Evolutionary conservation across 192 early-diverging fungal genomes (phyloP).

Genomic region (Phycomyces blakesleeanus): DNA sequence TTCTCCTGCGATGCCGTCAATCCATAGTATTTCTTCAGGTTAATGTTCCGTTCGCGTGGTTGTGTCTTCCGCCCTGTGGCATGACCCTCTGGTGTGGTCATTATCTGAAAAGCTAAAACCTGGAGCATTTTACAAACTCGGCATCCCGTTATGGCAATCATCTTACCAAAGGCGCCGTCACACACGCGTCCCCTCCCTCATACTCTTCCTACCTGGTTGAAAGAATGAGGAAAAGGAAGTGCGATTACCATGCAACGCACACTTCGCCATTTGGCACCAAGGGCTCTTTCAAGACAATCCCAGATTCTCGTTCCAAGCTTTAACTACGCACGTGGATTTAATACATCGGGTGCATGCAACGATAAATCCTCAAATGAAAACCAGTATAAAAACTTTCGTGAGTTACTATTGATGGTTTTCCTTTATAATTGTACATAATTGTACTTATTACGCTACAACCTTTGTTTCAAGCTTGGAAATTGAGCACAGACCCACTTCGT

Average conservation of each 20-base stretch:
- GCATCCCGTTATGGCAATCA: too few relatives aligned
- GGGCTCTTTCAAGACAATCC: background rate
- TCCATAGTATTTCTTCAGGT: constrained; percentile 57
- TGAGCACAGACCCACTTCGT: constrained; percentile 22
- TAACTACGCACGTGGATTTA: too few relatives aligned
- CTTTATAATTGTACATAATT: background rate
- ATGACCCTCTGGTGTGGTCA: constrained; percentile 5
- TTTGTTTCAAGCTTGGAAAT: constrained; percentile 18
- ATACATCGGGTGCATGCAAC: too few relatives aligned
- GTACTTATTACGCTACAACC: background rate
- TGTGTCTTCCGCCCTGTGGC: background rate
- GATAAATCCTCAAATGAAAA: too few relatives aligned
- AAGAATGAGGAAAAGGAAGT: too few relatives aligned
- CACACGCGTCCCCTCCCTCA: too few relatives aligned
- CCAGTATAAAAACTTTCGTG: too few relatives aligned
- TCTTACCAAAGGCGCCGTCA: too few relatives aligned
- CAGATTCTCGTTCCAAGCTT: background rate
- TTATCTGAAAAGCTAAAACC: background rate
- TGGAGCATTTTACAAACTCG: background rate
- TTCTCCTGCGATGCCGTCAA: constrained; percentile 40
- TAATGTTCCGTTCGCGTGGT: constrained; percentile 24
- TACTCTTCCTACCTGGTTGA: too few relatives aligned
- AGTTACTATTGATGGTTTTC: background rate
- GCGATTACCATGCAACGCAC: too few relatives aligned
- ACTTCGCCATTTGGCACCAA: background rate